phyloP scores from a whole-genome alignment of 306 rosid genomes.

The Oxytropis ochrocephala region DNA sequence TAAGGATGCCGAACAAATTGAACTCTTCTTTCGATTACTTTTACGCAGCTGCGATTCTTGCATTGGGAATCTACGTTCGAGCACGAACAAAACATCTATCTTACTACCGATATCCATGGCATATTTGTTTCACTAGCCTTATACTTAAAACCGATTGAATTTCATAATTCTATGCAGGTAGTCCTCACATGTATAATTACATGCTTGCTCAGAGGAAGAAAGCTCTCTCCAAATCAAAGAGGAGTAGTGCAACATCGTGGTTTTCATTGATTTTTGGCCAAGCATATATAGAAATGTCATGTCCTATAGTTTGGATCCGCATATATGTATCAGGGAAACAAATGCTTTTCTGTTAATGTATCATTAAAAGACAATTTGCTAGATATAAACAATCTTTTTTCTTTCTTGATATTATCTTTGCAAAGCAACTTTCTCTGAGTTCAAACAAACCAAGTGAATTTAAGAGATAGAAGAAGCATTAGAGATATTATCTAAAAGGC shows the following conservation, averaged over 20 bases:
- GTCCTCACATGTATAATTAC: no score
- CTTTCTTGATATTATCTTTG: no score
- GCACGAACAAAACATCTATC: no score
- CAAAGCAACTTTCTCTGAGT: no score
- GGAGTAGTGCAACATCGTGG: slow-evolving; percentile 24
- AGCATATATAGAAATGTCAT: not conserved
- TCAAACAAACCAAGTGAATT: no score
- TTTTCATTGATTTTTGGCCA: slow-evolving; percentile 4
- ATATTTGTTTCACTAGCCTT: no score
- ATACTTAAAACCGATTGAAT: no score
- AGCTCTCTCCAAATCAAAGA: slow-evolving; percentile 58
- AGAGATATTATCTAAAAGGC: no score
- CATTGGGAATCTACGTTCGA: slow-evolving; percentile 54
- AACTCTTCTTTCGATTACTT: slow-evolving; percentile 73
- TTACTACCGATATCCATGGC: no score
- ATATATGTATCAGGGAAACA: not conserved
- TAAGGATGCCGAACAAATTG: slow-evolving; percentile 85
- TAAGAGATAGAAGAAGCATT: no score
- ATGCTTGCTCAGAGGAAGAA: slow-evolving; percentile 80
- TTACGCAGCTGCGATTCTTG: slow-evolving; percentile 33
- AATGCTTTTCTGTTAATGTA: slow-evolving; percentile 6
- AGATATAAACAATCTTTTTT: no score
- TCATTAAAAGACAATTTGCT: not conserved
- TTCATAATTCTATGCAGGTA: no score
- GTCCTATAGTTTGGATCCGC: not conserved